Evolutionary conservation across 306 rosid species (phyloP).

Genomic region (Quillaja saponaria): DNA sequence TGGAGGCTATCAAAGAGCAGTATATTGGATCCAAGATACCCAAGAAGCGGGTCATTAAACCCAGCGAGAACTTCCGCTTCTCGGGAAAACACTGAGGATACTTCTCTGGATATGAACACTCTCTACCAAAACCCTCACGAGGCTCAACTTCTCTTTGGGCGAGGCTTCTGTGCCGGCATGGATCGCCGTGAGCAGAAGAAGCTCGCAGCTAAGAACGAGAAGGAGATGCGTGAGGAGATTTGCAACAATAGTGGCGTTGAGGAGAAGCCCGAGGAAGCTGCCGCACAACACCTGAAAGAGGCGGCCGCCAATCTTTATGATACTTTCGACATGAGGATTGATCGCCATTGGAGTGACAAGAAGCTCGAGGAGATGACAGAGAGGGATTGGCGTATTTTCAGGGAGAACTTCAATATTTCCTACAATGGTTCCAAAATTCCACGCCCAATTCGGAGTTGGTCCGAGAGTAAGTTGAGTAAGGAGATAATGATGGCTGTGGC

Average conservation of each 20-base stretch:
- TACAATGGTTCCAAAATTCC: constrained; percentile 87
- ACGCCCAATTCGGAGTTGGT: constrained; percentile 82
- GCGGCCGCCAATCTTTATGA: constrained; percentile 79
- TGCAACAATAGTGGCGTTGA: constrained; percentile 70
- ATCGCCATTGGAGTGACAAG: constrained; percentile 91
- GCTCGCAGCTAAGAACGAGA: constrained; percentile 86
- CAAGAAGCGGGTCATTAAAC: constrained; percentile 84
- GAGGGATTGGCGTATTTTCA: constrained; percentile 86
- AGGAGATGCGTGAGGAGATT: constrained; percentile 72
- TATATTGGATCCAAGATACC: constrained; percentile 85
- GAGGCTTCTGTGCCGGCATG: constrained; percentile 90
- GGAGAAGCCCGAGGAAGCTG: constrained; percentile 88
- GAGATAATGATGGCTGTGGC: constrained; percentile 80
- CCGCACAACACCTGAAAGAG: constrained; percentile 77
- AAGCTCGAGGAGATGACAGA: constrained; percentile 87
- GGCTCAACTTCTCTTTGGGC: constrained; percentile 79
- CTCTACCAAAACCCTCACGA: constrained; percentile 91
- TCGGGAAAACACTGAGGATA: constrained; percentile 96
- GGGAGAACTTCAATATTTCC: constrained; percentile 83
- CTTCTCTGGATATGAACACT: constrained; percentile 78
- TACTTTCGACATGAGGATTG: constrained; percentile 82
- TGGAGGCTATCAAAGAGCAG: constrained; percentile 78
- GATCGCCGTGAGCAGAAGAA: constrained; percentile 94
- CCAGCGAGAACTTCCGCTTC: constrained; percentile 89
- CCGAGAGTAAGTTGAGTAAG: constrained; percentile 61